A percentile compares a stretch with the other conserved stretches of the same genome.
These are phyloP conservation scores for Neopestalotiopsis rosae DNA, from an alignment of 2,329 filamentous ascomycete species.

Conservation along the genomic window DNA sequence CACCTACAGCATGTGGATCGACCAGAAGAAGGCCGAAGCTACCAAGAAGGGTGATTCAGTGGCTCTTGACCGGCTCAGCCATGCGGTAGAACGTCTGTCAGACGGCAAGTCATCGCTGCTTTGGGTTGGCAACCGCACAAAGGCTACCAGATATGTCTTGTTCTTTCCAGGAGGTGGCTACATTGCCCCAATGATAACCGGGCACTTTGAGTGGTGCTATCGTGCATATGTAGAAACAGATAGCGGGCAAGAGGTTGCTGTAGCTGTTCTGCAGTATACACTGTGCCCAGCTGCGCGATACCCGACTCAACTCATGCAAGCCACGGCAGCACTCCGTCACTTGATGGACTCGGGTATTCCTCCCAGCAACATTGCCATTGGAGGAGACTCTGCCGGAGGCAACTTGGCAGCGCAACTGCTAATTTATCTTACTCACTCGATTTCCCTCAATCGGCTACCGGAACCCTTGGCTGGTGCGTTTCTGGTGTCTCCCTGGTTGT, in stretches of 20 bases:
- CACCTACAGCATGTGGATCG: conserved; percentile 14
- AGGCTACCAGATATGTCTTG: conserved; percentile 17
- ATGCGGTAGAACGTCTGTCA: conserved; percentile 18
- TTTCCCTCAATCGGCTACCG: conserved; percentile 27
- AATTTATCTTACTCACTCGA: conserved; percentile 37
- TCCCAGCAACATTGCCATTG: conserved; percentile 38
- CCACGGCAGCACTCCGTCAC: conserved; percentile 35
- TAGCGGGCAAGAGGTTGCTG: conserved; percentile 29
- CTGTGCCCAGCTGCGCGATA: conserved; percentile 35
- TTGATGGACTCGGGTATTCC: conserved; percentile 35
- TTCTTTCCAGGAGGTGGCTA: conserved; percentile 23
- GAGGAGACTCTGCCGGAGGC: conserved; percentile 44
- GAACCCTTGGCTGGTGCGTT: conserved; percentile 38
- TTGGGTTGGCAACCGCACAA: conserved; percentile 21
- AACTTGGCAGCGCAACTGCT: conserved; percentile 40
- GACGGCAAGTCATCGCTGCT: conserved; percentile 19
- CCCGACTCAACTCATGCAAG: conserved; percentile 39
- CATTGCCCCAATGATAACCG: conserved; percentile 16
- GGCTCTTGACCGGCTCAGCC: conserved; percentile 17
- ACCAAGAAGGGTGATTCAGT: conserved; percentile 2
- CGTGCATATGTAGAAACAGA: conserved; percentile 19
- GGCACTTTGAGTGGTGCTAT: conserved; percentile 22
- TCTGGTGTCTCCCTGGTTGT: conserved; percentile 40
- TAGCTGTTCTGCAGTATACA: conserved; percentile 42
- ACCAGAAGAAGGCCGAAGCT: background rate